Evolutionary conservation across 768 basidiomycete species (phyloP).

Genomic region (Trametes meyenii): DNA sequence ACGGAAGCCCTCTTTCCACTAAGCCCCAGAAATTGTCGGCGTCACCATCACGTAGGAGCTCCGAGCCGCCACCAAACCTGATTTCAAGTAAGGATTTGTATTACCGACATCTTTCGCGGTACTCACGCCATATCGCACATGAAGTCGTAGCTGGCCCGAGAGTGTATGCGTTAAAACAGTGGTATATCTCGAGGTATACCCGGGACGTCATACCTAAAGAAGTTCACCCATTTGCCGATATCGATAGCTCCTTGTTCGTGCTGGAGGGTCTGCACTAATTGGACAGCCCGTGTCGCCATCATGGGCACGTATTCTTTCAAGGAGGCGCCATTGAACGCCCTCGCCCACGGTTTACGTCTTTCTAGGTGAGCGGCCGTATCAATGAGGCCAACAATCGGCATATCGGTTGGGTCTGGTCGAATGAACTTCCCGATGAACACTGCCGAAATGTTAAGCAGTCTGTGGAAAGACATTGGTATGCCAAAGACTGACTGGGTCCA

Average conservation of each 20-base stretch:
- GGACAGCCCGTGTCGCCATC: conserved; percentile 39
- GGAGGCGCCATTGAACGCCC: conserved; percentile 48
- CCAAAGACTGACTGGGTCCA: conserved; percentile 39
- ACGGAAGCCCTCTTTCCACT: conserved; percentile 12
- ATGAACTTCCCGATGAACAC: conserved; percentile 7
- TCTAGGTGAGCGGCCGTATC: conserved; percentile 42
- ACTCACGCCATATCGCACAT: conserved; percentile 45
- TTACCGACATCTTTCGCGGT: not conserved
- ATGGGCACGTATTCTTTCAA: conserved; percentile 50
- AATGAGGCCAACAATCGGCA: conserved; percentile 7
- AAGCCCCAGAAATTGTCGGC: conserved; percentile 7
- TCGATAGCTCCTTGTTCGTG: conserved; percentile 28
- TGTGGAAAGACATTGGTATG: not conserved
- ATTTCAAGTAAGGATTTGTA: not conserved
- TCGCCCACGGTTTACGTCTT: conserved; percentile 51
- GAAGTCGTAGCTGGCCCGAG: conserved; percentile 40
- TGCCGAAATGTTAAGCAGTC: not conserved
- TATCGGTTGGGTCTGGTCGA: not conserved
- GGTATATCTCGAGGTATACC: not conserved
- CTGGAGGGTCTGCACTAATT: conserved; percentile 44
- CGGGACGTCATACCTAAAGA: conserved; percentile 39
- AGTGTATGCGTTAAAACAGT: not conserved
- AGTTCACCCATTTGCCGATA: conserved; percentile 41
- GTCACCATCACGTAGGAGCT: conserved; percentile 42
- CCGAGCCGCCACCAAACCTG: conserved; percentile 44